Percentiles rank a stretch among this genome's conserved stretches.
Evolutionary conservation across 2,329 filamentous ascomycete genomes (phyloP).

Genomic region (Didymella exigua): DNA sequence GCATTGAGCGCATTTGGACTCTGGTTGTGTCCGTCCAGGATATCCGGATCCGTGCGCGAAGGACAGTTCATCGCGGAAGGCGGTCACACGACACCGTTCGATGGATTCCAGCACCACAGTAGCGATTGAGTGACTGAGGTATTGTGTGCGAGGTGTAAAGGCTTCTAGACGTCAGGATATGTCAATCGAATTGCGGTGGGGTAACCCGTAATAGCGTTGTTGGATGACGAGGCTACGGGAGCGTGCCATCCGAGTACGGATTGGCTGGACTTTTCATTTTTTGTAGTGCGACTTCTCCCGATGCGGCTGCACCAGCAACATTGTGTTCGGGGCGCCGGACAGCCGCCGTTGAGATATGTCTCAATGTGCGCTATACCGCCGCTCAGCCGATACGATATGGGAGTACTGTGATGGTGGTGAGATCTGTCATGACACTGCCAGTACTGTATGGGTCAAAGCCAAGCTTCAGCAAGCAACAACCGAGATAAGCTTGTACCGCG

Average conservation of each 20-base stretch:
- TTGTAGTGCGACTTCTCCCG: conserved; percentile 8
- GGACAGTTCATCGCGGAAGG: conserved; percentile 65
- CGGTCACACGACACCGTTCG: background rate
- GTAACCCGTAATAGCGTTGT: conserved; percentile 12
- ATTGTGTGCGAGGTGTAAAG: background rate
- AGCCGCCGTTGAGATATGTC: background rate
- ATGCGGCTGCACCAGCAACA: background rate
- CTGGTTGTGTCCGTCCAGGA: conserved; percentile 65
- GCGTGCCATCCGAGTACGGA: conserved; percentile 6
- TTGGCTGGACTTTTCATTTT: conserved; percentile 2
- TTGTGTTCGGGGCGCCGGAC: background rate
- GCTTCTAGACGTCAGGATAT: background rate
- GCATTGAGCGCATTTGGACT: conserved; percentile 62
- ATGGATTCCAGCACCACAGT: background rate
- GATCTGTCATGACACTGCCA: background rate
- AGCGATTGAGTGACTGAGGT: background rate
- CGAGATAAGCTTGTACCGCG: conserved; percentile 8
- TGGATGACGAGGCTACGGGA: conserved; percentile 12
- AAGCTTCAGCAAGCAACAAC: conserved; percentile 11
- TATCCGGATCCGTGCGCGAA: conserved; percentile 62
- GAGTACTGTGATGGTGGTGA: conserved; percentile 7
- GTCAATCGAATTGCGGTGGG: conserved; percentile 2
- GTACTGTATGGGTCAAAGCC: conserved; percentile 10
- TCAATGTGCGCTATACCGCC: background rate
- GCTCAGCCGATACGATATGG: background rate